These are phyloP conservation scores for Aspergillus indologenus DNA, from an alignment of 495 filamentous ascomycete species.

Conservation along the genomic window DNA sequence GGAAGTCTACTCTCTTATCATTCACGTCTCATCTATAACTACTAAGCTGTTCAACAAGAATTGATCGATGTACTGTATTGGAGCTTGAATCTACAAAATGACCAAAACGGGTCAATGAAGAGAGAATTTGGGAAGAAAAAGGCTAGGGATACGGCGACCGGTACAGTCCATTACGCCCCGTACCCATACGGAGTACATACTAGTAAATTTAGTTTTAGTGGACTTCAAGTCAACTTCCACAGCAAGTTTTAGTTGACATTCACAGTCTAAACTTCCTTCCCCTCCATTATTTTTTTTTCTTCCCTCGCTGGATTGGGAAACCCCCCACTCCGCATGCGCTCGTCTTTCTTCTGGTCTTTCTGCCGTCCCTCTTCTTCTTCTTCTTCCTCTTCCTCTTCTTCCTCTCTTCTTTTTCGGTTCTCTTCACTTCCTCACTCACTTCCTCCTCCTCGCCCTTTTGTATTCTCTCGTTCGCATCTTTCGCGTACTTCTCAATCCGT, in stretches of 20 bases:
- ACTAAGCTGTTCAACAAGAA: neutral
- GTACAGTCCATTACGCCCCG: too few species aligned
- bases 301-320: constrained; percentile 12
- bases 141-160: too few species aligned
- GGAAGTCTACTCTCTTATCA: too few species aligned
- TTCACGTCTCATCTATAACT: neutral
- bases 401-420: constrained; percentile 13
- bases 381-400: constrained; percentile 15
- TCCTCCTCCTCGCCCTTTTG: constrained; percentile 12
- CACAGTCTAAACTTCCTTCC: too few species aligned
- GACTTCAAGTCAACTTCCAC: too few species aligned
- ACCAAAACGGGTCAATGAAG: constrained; percentile 7
- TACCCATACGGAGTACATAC: too few species aligned
- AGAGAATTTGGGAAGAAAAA: constrained; percentile 25
- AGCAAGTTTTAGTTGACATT: too few species aligned
- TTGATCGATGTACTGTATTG: too few species aligned
- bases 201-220: constrained; percentile 3
- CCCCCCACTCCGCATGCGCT: constrained; percentile 24
- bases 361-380: constrained; percentile 14
- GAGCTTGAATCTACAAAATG: too few species aligned
- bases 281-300: constrained; percentile 8
- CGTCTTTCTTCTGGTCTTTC: constrained; percentile 26
- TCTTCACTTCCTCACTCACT: constrained; percentile 15
- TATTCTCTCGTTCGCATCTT: constrained; percentile 11
- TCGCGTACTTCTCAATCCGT: constrained; percentile 21